phyloP scores from a whole-genome alignment of 331 rosid genomes.

The Arachis monticola region DNA sequence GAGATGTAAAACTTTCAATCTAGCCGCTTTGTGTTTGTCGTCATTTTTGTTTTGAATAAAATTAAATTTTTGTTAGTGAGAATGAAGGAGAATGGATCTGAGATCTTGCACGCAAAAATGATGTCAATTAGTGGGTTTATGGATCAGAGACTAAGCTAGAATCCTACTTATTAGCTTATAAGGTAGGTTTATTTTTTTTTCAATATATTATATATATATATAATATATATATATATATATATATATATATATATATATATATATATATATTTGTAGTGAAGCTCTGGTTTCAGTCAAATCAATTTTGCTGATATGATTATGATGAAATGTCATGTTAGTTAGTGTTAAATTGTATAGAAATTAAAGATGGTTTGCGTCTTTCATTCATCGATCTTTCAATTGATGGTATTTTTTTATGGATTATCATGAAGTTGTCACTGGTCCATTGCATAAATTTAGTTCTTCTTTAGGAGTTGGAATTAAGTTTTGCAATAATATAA shows the following conservation, averaged over 20 bases:
- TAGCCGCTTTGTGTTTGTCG: no score
- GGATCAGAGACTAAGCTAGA: neutral
- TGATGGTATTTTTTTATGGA: no score
- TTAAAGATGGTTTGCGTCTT: neutral
- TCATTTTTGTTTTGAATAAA: no score
- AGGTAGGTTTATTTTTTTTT: neutral
- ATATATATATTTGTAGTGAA: neutral
- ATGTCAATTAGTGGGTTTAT: slow-evolving; percentile 42
- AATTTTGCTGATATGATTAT: neutral
- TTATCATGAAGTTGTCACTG: no score
- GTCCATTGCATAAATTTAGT: no score
- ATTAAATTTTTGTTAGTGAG: neutral
- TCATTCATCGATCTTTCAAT: neutral
- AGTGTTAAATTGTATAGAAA: neutral
- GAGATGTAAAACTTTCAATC: neutral
- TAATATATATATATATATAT: no score
- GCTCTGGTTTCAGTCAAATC: neutral
- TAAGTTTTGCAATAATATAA: no score
- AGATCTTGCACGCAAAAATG: slow-evolving; percentile 46
- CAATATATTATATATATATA: no score
- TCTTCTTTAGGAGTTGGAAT: no score
- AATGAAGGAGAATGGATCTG: neutral
- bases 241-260: neutral
- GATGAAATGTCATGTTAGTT: no score
- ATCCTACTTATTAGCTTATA: neutral